phyloP scores from a whole-genome alignment of 257 asterid genomes.

The Dorcoceras hygrometricum region DNA sequence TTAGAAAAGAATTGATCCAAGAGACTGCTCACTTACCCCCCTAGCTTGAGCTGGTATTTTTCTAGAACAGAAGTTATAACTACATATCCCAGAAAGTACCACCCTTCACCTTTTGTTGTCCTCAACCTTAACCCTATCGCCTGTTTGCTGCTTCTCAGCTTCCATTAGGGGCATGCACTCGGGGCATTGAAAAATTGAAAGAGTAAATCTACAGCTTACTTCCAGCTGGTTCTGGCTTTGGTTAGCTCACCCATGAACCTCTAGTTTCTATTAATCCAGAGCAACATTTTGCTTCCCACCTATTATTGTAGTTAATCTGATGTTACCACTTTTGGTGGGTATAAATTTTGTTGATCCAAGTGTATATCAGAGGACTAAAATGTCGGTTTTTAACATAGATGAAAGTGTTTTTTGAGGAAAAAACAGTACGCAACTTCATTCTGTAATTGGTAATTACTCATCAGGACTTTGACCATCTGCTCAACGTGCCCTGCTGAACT shows the following conservation, averaged over 20 bases:
- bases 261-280: neutral
- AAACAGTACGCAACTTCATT: neutral
- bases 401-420: neutral
- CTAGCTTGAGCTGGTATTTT: neutral
- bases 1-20: neutral
- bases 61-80: neutral
- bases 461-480: neutral
- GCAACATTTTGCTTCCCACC: neutral
- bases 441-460: neutral
- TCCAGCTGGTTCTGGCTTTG: neutral
- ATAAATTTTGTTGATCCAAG: neutral
- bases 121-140: neutral
- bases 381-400: neutral
- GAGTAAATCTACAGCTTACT: neutral
- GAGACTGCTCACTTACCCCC: neutral
- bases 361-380: neutral
- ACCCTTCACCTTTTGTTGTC: neutral
- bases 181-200: neutral
- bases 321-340: neutral
- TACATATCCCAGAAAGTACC: neutral
- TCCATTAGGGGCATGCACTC: neutral
- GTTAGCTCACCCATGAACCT: neutral
- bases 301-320: neutral
- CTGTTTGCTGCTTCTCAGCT: neutral
- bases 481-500: neutral